Conservation (phyloP, 2,329 filamentous ascomycete species). For the Calonectria pseudoreteaudii region DNA sequence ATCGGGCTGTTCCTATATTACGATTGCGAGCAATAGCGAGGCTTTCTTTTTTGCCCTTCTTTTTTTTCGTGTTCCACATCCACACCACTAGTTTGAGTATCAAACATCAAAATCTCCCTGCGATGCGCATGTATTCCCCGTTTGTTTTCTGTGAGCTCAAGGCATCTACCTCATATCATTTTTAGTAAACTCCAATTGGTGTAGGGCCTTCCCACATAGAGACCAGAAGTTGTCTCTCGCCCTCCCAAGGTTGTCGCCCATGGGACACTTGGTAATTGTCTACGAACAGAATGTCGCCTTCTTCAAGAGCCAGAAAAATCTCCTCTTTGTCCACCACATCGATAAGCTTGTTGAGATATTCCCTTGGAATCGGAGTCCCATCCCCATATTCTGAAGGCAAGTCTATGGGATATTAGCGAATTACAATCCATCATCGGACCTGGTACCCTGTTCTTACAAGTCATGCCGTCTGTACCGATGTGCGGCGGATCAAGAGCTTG, state of each 20-base stretch:
- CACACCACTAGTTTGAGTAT: neutral
- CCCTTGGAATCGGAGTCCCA: conserved; percentile 11
- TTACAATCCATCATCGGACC: fast-evolving
- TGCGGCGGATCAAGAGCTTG: conserved; percentile 13
- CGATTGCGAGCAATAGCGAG: conserved; percentile 27
- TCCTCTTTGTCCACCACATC: conserved; percentile 23
- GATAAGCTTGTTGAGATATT: conserved; percentile 18
- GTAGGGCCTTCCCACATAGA: conserved; percentile 28
- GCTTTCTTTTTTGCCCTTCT: neutral
- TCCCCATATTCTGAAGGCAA: conserved; percentile 16
- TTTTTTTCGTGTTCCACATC: too few relatives aligned
- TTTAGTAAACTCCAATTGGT: conserved; percentile 15
- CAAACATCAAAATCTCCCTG: neutral
- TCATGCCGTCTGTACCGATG: conserved; percentile 15
- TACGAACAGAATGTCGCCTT: conserved; percentile 17
- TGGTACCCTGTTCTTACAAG: neutral
- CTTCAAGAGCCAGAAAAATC: conserved; percentile 3
- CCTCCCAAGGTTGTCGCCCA: conserved; percentile 27
- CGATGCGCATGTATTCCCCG: neutral
- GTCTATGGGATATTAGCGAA: neutral
- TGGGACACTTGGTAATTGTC: conserved; percentile 30
- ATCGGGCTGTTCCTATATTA: conserved; percentile 46
- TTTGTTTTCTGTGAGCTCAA: neutral
- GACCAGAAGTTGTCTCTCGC: conserved; percentile 26
- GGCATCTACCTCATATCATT: neutral